phyloP scores from a whole-genome alignment of 495 filamentous ascomycete species.

The Tuber indicum region DNA sequence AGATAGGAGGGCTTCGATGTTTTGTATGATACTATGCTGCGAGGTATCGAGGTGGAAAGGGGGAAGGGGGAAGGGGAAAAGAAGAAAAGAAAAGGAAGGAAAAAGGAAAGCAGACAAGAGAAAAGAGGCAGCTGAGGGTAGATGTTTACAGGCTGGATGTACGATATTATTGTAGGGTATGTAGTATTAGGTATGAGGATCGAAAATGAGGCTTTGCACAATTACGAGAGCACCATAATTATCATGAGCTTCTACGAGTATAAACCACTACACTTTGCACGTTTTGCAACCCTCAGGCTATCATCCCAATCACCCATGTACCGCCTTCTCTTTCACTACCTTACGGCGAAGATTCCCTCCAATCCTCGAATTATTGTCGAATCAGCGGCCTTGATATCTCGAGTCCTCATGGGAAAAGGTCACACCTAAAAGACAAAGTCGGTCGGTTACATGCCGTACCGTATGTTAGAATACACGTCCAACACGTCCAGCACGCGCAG shows the following conservation, averaged over 20 bases:
- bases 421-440: background rate
- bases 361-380: background rate
- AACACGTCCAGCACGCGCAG: too few relatives aligned
- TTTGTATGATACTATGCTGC: background rate
- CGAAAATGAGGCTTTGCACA: background rate
- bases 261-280: background rate
- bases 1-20: background rate
- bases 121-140: background rate
- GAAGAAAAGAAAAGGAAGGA: background rate
- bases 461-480: background rate
- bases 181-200: conserved; percentile 1
- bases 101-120: background rate
- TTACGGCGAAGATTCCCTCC: conserved; percentile 17
- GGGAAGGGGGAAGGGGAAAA: background rate
- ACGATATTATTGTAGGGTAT: background rate
- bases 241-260: background rate
- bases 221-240: background rate
- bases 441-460: background rate
- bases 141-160: conserved; percentile 4
- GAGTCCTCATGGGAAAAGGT: background rate
- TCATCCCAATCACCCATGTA: background rate
- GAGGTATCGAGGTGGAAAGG: background rate
- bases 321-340: background rate
- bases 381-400: background rate
- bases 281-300: background rate